phyloP scores from a whole-genome alignment of 2,329 filamentous ascomycete genomes.

The Fusarium sp. region DNA sequence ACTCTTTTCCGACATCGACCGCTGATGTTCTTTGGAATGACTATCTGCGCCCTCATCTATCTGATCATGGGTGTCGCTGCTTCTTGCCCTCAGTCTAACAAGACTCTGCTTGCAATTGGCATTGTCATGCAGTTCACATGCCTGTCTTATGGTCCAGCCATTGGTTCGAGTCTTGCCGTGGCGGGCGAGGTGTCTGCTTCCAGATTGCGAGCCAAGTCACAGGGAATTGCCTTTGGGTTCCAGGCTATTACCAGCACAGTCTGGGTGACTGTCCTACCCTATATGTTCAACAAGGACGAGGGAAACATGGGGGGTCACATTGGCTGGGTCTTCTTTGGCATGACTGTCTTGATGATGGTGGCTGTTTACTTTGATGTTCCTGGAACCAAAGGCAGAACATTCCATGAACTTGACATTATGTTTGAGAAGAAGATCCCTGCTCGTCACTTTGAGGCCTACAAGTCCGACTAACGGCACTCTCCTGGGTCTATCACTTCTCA shows the following conservation, averaged over 20 bases:
- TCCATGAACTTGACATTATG: conserved; percentile 20
- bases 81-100: conserved; percentile 9
- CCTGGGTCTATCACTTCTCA: no score
- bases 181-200: conserved; percentile 22
- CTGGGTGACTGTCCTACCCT: conserved; percentile 13
- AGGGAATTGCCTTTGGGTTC: conserved; percentile 17
- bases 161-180: conserved; percentile 19
- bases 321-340: conserved; percentile 16
- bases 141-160: conserved; percentile 9
- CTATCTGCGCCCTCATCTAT: conserved; percentile 21
- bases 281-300: conserved; percentile 24
- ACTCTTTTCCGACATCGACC: conserved; percentile 19
- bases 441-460: conserved; percentile 4
- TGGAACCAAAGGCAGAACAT: conserved; percentile 18
- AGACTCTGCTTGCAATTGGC: conserved; percentile 4
- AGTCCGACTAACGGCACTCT: not conserved
- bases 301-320: conserved; percentile 20
- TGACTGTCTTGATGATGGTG: conserved; percentile 10
- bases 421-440: conserved; percentile 15
- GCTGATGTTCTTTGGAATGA: conserved; percentile 17
- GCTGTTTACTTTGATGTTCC: conserved; percentile 20
- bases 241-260: conserved; percentile 9
- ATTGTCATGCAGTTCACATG: conserved; percentile 5
- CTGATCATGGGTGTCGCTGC: conserved; percentile 17
- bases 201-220: conserved; percentile 12